Evolutionary conservation across 192 early-diverging fungal species (phyloP).

Genomic region (Mortierella antarctica): DNA sequence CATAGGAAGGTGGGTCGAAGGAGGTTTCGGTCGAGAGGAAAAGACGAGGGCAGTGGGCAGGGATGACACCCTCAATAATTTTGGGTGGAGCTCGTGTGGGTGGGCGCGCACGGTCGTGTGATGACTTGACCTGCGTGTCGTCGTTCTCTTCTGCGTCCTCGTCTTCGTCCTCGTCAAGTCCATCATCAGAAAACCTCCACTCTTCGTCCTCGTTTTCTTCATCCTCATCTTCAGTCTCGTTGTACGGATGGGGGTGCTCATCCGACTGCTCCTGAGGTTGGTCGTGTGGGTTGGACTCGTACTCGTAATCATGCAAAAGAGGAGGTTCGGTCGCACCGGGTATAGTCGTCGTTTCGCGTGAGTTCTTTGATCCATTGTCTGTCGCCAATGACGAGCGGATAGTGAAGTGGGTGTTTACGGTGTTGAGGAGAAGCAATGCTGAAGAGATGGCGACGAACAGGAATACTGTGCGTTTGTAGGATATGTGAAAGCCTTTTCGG

Average conservation of each 20-base stretch:
- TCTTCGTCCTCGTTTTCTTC: neutral
- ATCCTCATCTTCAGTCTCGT: neutral
- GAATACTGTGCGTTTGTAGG: constrained; percentile 15
- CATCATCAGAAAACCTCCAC: constrained; percentile 1
- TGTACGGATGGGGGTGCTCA: neutral
- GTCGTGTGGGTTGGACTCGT: neutral
- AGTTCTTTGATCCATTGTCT: neutral
- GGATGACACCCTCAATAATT: constrained; percentile 1
- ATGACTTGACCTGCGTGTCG: no score
- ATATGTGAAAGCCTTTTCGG: neutral
- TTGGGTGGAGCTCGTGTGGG: neutral
- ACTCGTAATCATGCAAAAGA: neutral
- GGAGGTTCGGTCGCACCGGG: neutral
- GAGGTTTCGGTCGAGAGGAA: constrained; percentile 24
- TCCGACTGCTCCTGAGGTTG: neutral
- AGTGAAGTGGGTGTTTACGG: neutral
- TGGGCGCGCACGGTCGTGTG: neutral
- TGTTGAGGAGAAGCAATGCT: constrained; percentile 16
- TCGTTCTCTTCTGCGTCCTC: neutral
- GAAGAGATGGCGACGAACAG: constrained; percentile 24
- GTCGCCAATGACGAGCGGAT: neutral
- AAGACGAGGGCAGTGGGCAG: constrained; percentile 16
- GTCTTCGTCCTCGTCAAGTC: neutral
- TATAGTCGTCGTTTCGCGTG: neutral
- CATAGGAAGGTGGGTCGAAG: constrained; percentile 11